These are phyloP conservation scores for Cladosporium sp. DNA, from an alignment of 2,329 filamentous ascomycete genomes.

Conservation along the genomic window DNA sequence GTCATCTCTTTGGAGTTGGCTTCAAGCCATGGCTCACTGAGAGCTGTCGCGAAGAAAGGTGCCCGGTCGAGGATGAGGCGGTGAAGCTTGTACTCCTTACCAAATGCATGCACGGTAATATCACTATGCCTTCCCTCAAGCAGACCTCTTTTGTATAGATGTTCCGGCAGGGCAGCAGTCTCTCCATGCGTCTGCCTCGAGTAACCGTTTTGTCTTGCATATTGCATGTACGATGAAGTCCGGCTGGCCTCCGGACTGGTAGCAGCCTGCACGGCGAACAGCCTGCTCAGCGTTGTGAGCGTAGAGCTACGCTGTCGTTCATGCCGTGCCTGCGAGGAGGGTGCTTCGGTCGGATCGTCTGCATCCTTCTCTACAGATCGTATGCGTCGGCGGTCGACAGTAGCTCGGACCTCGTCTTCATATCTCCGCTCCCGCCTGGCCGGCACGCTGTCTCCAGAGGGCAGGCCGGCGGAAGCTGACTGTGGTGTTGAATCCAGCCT, in stretches of 20 bases:
- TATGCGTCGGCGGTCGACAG: constrained; percentile 36
- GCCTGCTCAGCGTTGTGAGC: constrained; percentile 46
- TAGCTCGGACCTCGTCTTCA: constrained; percentile 29
- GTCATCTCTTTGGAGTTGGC: constrained; percentile 55
- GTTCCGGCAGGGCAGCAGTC: constrained; percentile 47
- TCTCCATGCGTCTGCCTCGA: constrained; percentile 23
- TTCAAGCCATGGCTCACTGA: constrained; percentile 60
- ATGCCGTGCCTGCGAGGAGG: constrained; percentile 35
- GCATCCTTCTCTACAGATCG: constrained; percentile 51
- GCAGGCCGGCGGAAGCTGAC: constrained; percentile 20
- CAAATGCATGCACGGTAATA: constrained; percentile 57
- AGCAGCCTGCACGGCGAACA: constrained; percentile 47
- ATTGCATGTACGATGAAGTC: constrained; percentile 44
- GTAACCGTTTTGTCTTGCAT: constrained; percentile 24
- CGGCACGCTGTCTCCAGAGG: constrained; percentile 1
- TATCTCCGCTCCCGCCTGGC: constrained; percentile 20
- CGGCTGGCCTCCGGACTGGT: constrained; percentile 43
- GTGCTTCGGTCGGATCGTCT: constrained; percentile 50
- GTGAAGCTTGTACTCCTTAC: constrained; percentile 55
- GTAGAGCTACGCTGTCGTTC: constrained; percentile 44
- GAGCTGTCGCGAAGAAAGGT: constrained; percentile 57
- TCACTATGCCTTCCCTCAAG: constrained; percentile 56
- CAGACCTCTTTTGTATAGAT: constrained; percentile 56
- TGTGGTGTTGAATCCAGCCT: constrained; percentile 21
- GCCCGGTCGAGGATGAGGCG: constrained; percentile 58